Base-by-base conservation (phyloP, 192 early-diverging fungal species). In the Thoreauomyces humboldtii region DNA sequence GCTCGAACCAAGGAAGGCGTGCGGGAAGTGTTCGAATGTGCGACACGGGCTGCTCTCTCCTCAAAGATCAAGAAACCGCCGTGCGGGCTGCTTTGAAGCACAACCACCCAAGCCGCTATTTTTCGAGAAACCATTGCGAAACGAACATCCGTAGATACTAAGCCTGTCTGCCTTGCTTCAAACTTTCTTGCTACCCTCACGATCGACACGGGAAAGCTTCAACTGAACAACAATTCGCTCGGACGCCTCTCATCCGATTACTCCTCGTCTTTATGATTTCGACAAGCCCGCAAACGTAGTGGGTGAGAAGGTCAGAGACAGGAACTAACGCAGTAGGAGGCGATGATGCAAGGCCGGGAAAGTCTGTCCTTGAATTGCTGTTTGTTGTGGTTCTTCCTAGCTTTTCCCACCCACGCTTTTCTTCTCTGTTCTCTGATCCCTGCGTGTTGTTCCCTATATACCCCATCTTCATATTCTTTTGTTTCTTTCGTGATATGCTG, bases 1-100 rank as follows among this genome's bases (percentile, higher is more conserved):
- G 93, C 95, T 56, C 89, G 88, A 77, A 85, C 81, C 59, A 87
- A 86, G 51, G 79, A 90, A 47, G 93, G 93, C 70, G 92, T 98
- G 33, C 75, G 77, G 54, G 90, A 93, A 60, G 88, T 93, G 12
- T 95, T 95, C 78, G 88, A 90, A 72, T 73, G 84, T 41, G 91
- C 92, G 3, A 91, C 94, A 9, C 84, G 92, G 33, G 92, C 90
- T 12, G 87, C 92, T n/a, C 73, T 94, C 42, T 60, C 65, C 17
- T 48, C 44, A 19, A 24, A 45, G 56, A 51, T 15, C 4, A 65
- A 56, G 63, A 65, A 60, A 42, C 42, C 59, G 9, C 41, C 41
- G 15, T 60, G 59, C 59, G 7, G 45, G 17, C 42, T 60, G 1
- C 42, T 60, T 15, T 60, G 45, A 44, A 22, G 9, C 14, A 57